Conservation (phyloP, 2,329 filamentous ascomycete species). For the Helotiales sp. region DNA sequence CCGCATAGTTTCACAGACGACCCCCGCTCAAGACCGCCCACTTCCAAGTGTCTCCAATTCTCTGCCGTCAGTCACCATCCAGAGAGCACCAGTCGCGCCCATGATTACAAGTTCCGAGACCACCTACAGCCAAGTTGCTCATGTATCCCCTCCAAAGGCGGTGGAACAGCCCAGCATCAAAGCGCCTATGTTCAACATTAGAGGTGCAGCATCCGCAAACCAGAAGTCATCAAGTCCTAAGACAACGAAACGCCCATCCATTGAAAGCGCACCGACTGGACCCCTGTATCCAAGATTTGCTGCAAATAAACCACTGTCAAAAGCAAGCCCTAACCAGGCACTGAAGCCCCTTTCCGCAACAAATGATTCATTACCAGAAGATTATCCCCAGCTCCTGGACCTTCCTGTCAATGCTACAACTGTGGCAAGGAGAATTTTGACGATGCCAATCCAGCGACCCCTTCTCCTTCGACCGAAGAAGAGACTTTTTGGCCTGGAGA, state of each 20-base stretch:
- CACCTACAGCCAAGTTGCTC: neutral
- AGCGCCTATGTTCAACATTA: neutral
- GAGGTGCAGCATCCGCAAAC: neutral
- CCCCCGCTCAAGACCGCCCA: neutral
- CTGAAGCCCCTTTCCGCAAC: neutral
- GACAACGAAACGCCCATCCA: neutral
- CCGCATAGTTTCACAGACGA: neutral
- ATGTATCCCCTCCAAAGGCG: neutral
- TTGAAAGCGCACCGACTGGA: neutral
- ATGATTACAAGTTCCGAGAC: neutral
- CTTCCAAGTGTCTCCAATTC: neutral
- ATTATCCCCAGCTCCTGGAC: neutral
- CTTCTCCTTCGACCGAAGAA: neutral
- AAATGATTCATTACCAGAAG: neutral
- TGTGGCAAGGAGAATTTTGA: neutral
- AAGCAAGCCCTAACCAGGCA: neutral
- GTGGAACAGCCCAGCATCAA: neutral
- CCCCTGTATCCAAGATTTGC: neutral
- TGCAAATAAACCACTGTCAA: neutral
- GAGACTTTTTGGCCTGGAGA: neutral
- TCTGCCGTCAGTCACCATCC: neutral
- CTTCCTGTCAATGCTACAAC: neutral
- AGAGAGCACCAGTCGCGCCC: neutral
- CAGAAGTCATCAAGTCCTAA: neutral
- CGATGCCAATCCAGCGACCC: neutral